Conservation (phyloP, 2,329 filamentous ascomycete species). For the Colletotrichum liaoningense region DNA sequence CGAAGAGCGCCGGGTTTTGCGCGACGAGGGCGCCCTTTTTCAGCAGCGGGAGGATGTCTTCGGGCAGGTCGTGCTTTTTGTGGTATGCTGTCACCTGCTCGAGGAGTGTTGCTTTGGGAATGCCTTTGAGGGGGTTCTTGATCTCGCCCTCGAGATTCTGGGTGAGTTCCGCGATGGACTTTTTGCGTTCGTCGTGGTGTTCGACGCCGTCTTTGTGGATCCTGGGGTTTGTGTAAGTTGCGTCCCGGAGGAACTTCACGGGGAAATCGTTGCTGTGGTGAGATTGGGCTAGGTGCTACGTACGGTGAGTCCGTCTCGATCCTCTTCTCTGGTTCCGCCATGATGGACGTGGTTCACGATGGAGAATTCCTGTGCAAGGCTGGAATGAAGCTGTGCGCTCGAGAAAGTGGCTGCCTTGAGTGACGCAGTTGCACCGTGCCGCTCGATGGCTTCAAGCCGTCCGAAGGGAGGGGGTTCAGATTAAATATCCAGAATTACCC, state of each 20-base stretch:
- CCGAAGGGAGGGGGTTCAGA: background rate
- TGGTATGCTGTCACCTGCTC: conserved; percentile 66
- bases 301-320: conserved; percentile 4
- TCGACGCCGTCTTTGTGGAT: conserved; percentile 1
- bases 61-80: conserved; percentile 55
- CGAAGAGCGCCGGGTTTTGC: conserved; percentile 59
- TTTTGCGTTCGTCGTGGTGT: conserved; percentile 2
- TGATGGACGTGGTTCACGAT: background rate
- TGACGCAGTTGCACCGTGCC: background rate
- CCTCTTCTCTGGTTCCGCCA: conserved; percentile 7
- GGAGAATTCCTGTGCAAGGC: background rate
- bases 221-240: background rate
- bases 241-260: too few species aligned
- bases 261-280: background rate
- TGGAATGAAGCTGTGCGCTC: background rate
- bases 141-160: conserved; percentile 43
- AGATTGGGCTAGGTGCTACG: rapidly evolving
- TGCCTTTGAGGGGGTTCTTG: conserved; percentile 61
- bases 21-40: conserved; percentile 65
- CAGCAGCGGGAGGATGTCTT: conserved; percentile 56
- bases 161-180: conserved; percentile 20
- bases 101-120: conserved; percentile 63
- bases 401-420: background rate
- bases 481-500: conserved; percentile 5
- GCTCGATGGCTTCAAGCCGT: background rate